Percentiles rank a stretch among this genome's conserved stretches.
These are phyloP conservation scores for Barnettozyma salicaria DNA, from an alignment of 805 yeast genomes.

Conservation along the genomic window DNA sequence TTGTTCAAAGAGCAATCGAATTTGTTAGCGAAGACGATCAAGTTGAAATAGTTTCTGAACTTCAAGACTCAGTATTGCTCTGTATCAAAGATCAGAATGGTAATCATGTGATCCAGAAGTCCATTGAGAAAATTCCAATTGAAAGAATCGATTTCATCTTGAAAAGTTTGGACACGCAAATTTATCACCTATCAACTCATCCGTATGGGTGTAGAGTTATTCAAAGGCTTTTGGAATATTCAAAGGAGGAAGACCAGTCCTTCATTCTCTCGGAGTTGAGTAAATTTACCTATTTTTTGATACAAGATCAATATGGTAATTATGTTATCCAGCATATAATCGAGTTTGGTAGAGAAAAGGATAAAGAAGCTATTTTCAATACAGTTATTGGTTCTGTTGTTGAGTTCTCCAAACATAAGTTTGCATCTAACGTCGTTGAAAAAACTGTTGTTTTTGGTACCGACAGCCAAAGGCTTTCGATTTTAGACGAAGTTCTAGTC, in stretches of 20 bases:
- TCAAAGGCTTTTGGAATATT: conserved; percentile 83
- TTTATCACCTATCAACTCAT: conserved; percentile 85
- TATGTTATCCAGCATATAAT: conserved; percentile 95
- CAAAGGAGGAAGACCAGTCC: conserved; percentile 57
- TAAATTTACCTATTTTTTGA: conserved; percentile 63
- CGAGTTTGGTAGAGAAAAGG: conserved; percentile 66
- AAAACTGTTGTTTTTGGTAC: conserved; percentile 79
- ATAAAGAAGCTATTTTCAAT: conserved; percentile 54
- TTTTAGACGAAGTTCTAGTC: conserved; percentile 62
- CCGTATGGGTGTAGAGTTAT: conserved; percentile 98
- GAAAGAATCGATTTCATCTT: conserved; percentile 64
- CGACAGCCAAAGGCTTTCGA: conserved; percentile 49
- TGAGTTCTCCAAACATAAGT: conserved; percentile 88
- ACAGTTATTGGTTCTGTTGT: conserved; percentile 70
- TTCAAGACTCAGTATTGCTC: conserved; percentile 52
- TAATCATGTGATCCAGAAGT: conserved; percentile 94
- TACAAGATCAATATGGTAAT: conserved; percentile 96
- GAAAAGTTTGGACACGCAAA: conserved; percentile 59
- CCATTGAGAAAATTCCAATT: conserved; percentile 81
- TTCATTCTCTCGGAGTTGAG: conserved; percentile 66
- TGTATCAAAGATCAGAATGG: conserved; percentile 96
- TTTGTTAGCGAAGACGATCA: conserved; percentile 60
- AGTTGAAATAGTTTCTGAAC: conserved; percentile 60
- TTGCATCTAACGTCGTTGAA: conserved; percentile 96
- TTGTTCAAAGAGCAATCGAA: conserved; percentile 89